Evolutionary conservation across 2,329 filamentous ascomycete species (phyloP).

Genomic region (Diaporthe eres): DNA sequence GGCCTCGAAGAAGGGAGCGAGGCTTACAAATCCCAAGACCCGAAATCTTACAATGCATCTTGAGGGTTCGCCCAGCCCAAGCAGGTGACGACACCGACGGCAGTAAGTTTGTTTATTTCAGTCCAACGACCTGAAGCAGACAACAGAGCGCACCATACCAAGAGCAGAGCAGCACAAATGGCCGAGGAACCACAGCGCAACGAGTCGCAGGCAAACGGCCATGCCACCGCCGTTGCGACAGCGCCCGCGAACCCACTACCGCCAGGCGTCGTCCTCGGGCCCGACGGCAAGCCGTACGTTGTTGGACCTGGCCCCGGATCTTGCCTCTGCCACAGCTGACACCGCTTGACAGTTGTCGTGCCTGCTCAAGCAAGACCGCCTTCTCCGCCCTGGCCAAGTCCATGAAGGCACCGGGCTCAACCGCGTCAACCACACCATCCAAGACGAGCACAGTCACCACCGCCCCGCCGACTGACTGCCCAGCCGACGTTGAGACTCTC

Average conservation of each 20-base stretch:
- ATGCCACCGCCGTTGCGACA: conserved; percentile 43
- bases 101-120: not conserved
- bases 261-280: conserved; percentile 81
- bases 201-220: conserved; percentile 47
- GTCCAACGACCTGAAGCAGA: not conserved
- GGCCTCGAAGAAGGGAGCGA: not conserved
- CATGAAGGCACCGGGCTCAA: conserved; percentile 54
- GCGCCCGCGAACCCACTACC: conserved; percentile 69
- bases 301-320: conserved; percentile 50
- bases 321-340: conserved; percentile 40
- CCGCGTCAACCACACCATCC: conserved; percentile 45
- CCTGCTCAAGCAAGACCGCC: conserved; percentile 75
- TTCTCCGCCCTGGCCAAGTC: conserved; percentile 72
- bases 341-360: conserved; percentile 73
- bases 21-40: conserved; percentile 29
- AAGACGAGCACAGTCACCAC: conserved; percentile 50
- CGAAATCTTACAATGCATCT: conserved; percentile 16
- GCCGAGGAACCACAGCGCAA: conserved; percentile 52
- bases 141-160: not conserved
- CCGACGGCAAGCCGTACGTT: conserved; percentile 88
- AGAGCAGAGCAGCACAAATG: conserved; percentile 48
- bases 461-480: conserved; percentile 74
- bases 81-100: conserved; percentile 21
- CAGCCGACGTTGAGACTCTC: conserved; percentile 88
- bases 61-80: not conserved